Conservation (phyloP, 2,329 filamentous ascomycete species). For the Fusarium tuaranense region DNA sequence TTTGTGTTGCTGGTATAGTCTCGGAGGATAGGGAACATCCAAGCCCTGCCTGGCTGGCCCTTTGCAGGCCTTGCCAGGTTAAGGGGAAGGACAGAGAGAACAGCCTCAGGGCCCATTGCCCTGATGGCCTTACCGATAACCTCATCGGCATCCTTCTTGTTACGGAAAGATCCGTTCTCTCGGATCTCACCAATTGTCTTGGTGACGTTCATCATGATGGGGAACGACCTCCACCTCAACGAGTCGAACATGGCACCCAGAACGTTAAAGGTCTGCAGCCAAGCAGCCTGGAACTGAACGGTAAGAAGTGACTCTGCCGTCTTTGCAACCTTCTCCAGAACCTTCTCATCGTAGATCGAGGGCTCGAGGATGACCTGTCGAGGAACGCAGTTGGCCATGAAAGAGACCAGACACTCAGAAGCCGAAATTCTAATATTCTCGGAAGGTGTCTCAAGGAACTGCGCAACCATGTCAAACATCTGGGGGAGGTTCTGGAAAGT, state of each 20-base stretch:
- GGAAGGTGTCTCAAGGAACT: constrained; percentile 86
- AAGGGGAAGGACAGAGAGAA: constrained; percentile 84
- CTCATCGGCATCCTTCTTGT: constrained; percentile 94
- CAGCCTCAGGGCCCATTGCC: constrained; percentile 89
- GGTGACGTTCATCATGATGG: constrained; percentile 80
- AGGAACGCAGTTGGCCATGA: constrained; percentile 91
- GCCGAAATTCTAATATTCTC: constrained; percentile 95
- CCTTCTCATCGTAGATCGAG: constrained; percentile 92
- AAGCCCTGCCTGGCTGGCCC: constrained; percentile 87
- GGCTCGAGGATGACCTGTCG: constrained; percentile 86
- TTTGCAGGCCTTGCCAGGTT: constrained; percentile 84
- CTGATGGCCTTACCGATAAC: constrained; percentile 89
- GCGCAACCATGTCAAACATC: constrained; percentile 82
- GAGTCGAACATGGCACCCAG: constrained; percentile 88
- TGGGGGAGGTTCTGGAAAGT: constrained; percentile 92
- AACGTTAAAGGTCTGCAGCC: constrained; percentile 94
- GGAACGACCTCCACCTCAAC: constrained; percentile 85
- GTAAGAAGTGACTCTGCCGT: constrained; percentile 80
- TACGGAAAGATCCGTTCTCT: constrained; percentile 86
- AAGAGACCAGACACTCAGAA: constrained; percentile 93
- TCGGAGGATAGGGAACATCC: constrained; percentile 92
- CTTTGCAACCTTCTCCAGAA: constrained; percentile 82
- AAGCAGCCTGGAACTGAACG: constrained; percentile 92
- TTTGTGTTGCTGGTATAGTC: constrained; percentile 92
- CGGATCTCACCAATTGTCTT: constrained; percentile 88